Percentiles rank a stretch among this genome's conserved stretches.
phyloP scores from a whole-genome alignment of 2,329 filamentous ascomycete genomes.

The Penicillium thymicola region DNA sequence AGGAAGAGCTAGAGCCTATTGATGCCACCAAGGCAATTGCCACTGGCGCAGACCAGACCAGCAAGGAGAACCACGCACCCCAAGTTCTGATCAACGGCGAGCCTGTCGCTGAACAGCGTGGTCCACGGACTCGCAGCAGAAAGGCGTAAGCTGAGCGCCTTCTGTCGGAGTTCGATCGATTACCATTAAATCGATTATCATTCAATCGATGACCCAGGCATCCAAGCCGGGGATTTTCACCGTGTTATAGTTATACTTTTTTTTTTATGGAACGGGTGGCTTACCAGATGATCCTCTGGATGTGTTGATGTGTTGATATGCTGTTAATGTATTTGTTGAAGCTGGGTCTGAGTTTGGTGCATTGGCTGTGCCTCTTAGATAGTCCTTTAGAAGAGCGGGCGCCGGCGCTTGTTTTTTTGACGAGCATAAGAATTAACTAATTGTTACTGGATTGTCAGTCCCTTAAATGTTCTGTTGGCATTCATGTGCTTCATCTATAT shows the following conservation, averaged over 20 bases:
- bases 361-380: constrained; percentile 1
- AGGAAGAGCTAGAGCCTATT: constrained; percentile 35
- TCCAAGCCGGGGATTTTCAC: neutral
- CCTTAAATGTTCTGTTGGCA: neutral
- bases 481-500: neutral
- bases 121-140: constrained; percentile 26
- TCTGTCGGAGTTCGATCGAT: neutral
- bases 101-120: constrained; percentile 28
- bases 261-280: neutral
- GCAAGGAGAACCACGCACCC: constrained; percentile 33
- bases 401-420: constrained; percentile 12
- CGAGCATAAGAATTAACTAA: constrained; percentile 8
- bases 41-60: constrained; percentile 26
- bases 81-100: constrained; percentile 41
- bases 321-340: constrained; percentile 9
- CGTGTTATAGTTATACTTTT: constrained; percentile 8
- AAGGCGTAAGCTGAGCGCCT: constrained; percentile 14
- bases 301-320: constrained; percentile 8
- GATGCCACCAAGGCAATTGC: constrained; percentile 25
- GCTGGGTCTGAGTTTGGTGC: constrained; percentile 2
- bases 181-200: neutral
- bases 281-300: constrained; percentile 1
- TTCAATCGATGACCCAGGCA: neutral
- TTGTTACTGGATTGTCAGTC: neutral
- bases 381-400: constrained; percentile 10